Conservation (phyloP, 768 basidiomycete species). For the Trametes elegans region DNA sequence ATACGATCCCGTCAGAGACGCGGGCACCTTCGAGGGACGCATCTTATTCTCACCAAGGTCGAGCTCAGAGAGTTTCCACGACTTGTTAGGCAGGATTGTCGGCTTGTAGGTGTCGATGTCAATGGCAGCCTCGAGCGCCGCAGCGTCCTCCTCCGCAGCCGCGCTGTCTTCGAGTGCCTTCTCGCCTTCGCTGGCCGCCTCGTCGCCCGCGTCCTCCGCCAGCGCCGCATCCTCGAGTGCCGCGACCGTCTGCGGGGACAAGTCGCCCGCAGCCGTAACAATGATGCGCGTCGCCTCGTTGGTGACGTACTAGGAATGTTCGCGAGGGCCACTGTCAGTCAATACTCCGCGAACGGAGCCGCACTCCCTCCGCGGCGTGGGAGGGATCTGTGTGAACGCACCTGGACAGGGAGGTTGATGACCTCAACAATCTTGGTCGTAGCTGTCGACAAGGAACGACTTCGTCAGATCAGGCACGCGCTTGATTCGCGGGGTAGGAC, state of each 20-base stretch:
- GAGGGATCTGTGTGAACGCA: constrained; percentile 15
- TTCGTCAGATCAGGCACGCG: neutral
- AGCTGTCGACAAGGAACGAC: constrained; percentile 9
- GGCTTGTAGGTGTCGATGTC: constrained; percentile 28
- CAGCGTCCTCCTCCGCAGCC: neutral
- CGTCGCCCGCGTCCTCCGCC: neutral
- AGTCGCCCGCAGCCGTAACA: constrained; percentile 61
- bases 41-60: constrained; percentile 32
- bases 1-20: constrained; percentile 47
- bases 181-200: constrained; percentile 12
- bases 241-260: constrained; percentile 20
- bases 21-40: constrained; percentile 38
- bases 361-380: too few relatives aligned
- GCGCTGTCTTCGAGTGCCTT: constrained; percentile 1
- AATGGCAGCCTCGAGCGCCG: neutral
- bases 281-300: constrained; percentile 54
- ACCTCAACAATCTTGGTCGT: constrained; percentile 54
- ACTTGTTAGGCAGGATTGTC: constrained; percentile 11
- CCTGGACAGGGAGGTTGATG: constrained; percentile 52
- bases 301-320: constrained; percentile 42
- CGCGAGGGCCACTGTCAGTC: too few relatives aligned
- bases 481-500: constrained; percentile 12
- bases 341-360: too few relatives aligned
- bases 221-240: neutral
- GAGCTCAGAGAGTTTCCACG: constrained; percentile 27